These are phyloP conservation scores for Neurospora sp. DNA, from an alignment of 495 filamentous ascomycete species.

Conservation along the genomic window DNA sequence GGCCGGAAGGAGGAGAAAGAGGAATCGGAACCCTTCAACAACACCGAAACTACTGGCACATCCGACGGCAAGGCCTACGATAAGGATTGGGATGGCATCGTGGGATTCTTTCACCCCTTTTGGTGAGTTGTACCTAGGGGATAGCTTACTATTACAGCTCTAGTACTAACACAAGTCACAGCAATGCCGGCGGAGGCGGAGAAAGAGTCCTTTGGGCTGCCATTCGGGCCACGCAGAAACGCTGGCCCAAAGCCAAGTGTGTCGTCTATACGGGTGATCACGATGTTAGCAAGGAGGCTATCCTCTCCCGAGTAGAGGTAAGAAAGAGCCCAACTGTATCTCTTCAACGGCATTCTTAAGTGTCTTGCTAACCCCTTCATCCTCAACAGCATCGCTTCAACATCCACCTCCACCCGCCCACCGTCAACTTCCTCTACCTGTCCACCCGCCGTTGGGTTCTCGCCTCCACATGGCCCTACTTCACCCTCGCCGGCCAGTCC, in stretches of 20 bases:
- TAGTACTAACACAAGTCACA: constrained; percentile 18
- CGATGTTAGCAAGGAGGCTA: constrained; percentile 66
- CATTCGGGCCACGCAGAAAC: constrained; percentile 78
- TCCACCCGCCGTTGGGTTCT: constrained; percentile 77
- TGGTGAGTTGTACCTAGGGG: constrained; percentile 46
- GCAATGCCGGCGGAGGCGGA: constrained; percentile 92
- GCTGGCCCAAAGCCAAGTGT: constrained; percentile 81
- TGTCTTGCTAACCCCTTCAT: not conserved
- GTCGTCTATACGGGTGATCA: constrained; percentile 93
- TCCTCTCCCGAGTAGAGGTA: constrained; percentile 69
- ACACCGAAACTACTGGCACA: constrained; percentile 49
- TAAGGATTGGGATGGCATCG: constrained; percentile 66
- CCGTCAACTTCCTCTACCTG: constrained; percentile 79
- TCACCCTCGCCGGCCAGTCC: constrained; percentile 90
- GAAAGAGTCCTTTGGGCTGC: constrained; percentile 97
- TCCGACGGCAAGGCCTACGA: constrained; percentile 38
- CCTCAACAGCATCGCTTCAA: constrained; percentile 69
- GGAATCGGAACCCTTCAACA: constrained; percentile 46
- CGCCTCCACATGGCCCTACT: constrained; percentile 74
- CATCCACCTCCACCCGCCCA: constrained; percentile 77
- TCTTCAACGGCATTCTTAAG: not conserved
- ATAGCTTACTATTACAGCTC: not conserved
- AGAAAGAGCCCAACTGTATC: constrained; percentile 1
- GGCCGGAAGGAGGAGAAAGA: constrained; percentile 20
- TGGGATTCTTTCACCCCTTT: constrained; percentile 97